Base-by-base conservation (phyloP, 1,139 yeast species). In the Suhomyces guaymorum region DNA sequence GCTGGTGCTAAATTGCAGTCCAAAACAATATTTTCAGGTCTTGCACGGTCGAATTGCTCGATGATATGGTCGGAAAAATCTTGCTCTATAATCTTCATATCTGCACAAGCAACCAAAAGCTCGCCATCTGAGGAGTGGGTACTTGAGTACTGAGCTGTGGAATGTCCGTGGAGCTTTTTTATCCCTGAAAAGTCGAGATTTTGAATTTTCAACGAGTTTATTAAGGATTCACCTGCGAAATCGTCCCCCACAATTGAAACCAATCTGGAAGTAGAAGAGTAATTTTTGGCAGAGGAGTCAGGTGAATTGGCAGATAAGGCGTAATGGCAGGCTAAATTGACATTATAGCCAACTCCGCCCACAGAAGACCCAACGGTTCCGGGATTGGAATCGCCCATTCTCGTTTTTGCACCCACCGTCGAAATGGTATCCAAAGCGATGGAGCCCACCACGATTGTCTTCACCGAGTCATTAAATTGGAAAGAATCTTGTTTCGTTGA, bases 311-410 rank as follows among this genome's bases (percentile, higher is more conserved):
- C n/a, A n/a, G n/a, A n/a, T n/a, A n/a, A 39, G 9, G 57, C 49
- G 37, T 61, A 64, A 23, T 44, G 39, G 36, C 63, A 53, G 0
- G 94, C 92, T 13, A 75, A 52, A 0, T 86, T 79, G 12, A 87
- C 79, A 50, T 88, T 89, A 51, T 75, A 81, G 0, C 88, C 96
- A 1, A 88, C 96, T 0, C 96, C 96, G 0, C 96, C 96, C 7
- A 86, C 56, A 0, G 84, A 70, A 5, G 80, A 69, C 2, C 58
- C 49, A 1, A 78, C 70, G 1, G 49, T 53, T 0, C 94, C 92
- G 0, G 94, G 92, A 44, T 84, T 84, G 1, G 96, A 87, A 38
- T 92, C 94, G 4, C 66, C 63, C 46, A 75, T 47, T 15, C 59
- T 53, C 12, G 62, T 50, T 1, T 55, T 51, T 0, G 53, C 43